A percentile compares a stretch with the other conserved stretches of the same genome.
Conservation (phyloP, 768 basidiomycete species). For the Wakefieldia striispora region DNA sequence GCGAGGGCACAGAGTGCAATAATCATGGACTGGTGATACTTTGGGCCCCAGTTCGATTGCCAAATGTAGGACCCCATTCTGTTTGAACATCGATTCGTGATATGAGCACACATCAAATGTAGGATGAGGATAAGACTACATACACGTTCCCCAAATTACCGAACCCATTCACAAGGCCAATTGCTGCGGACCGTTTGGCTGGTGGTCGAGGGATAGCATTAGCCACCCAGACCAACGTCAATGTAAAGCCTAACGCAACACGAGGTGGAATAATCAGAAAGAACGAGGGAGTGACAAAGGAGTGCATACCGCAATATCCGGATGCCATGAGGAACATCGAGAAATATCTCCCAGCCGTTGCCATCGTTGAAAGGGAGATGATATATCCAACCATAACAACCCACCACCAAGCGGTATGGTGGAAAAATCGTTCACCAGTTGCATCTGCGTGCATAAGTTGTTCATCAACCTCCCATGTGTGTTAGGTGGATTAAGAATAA, state of each 20-base stretch:
- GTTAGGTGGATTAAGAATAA: neutral
- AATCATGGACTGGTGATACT: slow-evolving; percentile 62
- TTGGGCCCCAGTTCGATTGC: slow-evolving; percentile 57
- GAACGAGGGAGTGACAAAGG: neutral
- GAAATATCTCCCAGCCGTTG: slow-evolving; percentile 54
- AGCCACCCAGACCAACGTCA: slow-evolving; percentile 60
- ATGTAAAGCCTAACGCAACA: slow-evolving; percentile 33
- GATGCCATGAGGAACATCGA: slow-evolving; percentile 63
- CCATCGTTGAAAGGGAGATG: slow-evolving; percentile 54
- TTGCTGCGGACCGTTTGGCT: slow-evolving; percentile 51
- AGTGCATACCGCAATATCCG: slow-evolving; percentile 43
- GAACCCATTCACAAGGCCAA: slow-evolving; percentile 59
- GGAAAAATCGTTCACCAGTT: slow-evolving; percentile 66
- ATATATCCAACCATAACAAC: slow-evolving; percentile 59
- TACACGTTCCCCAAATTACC: slow-evolving; percentile 61
- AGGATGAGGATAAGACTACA: slow-evolving; percentile 14
- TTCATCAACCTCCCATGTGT: neutral
- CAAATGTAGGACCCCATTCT: slow-evolving; percentile 65
- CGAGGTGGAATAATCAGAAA: neutral
- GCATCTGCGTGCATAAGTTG: slow-evolving; percentile 34
- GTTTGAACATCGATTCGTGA: neutral
- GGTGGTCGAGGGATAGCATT: slow-evolving; percentile 62
- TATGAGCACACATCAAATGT: neutral
- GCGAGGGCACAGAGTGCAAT: slow-evolving; percentile 43
- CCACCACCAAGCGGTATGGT: slow-evolving; percentile 58